These are phyloP conservation scores for Ascochyta rabiei DNA, from an alignment of 2,329 filamentous ascomycete species.

Conservation along the genomic window DNA sequence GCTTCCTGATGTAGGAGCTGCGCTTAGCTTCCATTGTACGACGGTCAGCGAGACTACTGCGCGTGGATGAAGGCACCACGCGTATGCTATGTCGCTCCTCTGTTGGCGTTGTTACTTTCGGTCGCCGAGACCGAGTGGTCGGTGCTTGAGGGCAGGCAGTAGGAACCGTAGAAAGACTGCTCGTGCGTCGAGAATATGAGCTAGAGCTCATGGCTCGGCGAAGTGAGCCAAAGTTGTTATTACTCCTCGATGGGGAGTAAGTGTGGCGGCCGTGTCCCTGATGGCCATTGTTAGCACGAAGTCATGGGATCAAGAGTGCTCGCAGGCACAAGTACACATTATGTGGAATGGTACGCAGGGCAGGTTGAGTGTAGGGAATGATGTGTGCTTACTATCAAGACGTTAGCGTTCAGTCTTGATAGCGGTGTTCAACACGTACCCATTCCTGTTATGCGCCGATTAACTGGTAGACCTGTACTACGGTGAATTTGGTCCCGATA, in stretches of 20 bases:
- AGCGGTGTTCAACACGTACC: conserved; percentile 18
- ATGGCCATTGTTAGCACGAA: neutral
- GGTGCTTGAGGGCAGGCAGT: conserved; percentile 47
- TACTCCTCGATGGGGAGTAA: conserved; percentile 37
- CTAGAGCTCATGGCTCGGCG: conserved; percentile 43
- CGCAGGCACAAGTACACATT: neutral
- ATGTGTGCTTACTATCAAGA: conserved; percentile 13
- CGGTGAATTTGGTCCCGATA: conserved; percentile 35
- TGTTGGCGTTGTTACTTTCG: conserved; percentile 35
- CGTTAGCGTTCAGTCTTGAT: conserved; percentile 10
- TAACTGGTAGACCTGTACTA: conserved; percentile 37
- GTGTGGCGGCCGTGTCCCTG: conserved; percentile 35
- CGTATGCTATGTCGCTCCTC: conserved; percentile 50
- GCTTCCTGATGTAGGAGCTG: conserved; percentile 51
- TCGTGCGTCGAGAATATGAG: conserved; percentile 48
- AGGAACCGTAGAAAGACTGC: conserved; percentile 47
- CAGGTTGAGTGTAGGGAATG: neutral
- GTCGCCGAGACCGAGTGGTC: conserved; percentile 28
- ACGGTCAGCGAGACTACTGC: conserved; percentile 46
- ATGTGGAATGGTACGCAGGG: neutral
- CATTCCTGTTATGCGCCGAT: conserved; percentile 38
- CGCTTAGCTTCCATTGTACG: conserved; percentile 50
- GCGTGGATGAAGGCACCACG: conserved; percentile 40
- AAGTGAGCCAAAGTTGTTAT: conserved; percentile 31
- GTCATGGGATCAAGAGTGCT: neutral